Conservation (phyloP, 768 basidiomycete genomes). For the Phaeolepiota aurea region DNA sequence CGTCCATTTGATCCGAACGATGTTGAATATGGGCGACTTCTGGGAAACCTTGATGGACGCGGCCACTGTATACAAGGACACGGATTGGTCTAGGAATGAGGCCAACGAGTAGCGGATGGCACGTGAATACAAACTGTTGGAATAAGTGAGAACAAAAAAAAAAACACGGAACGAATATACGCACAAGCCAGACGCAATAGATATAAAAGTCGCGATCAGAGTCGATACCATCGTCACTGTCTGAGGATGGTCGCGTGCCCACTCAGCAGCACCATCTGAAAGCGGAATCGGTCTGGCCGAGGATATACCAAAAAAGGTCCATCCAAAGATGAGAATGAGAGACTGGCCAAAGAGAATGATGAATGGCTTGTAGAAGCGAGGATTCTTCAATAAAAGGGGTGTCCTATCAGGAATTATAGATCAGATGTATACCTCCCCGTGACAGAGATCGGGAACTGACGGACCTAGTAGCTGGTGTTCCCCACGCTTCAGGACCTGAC, state of each 20-base stretch:
- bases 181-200: conserved; percentile 7
- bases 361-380: background rate
- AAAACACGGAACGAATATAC: conserved; percentile 2
- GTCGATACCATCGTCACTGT: conserved; percentile 11
- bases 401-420: too few relatives aligned
- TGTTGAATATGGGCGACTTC: conserved; percentile 8
- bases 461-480: background rate
- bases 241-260: conserved; percentile 8
- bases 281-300: conserved; percentile 9
- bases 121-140: conserved; percentile 8
- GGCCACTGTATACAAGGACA: conserved; percentile 10
- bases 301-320: conserved; percentile 11
- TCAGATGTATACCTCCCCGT: background rate
- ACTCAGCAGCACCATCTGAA: conserved; percentile 5
- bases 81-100: conserved; percentile 5
- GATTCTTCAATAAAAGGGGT: background rate
- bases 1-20: conserved; percentile 10
- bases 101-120: conserved; percentile 11
- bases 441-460: background rate
- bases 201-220: conserved; percentile 8
- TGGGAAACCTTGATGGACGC: conserved; percentile 9
- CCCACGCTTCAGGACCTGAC: background rate
- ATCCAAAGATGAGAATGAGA: conserved; percentile 7
- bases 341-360: conserved; percentile 6
- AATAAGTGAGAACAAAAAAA: background rate